These are phyloP conservation scores for Selaginella tamariscina DNA, from an alignment of 75 land plant genomes.

Conservation along the genomic window DNA sequence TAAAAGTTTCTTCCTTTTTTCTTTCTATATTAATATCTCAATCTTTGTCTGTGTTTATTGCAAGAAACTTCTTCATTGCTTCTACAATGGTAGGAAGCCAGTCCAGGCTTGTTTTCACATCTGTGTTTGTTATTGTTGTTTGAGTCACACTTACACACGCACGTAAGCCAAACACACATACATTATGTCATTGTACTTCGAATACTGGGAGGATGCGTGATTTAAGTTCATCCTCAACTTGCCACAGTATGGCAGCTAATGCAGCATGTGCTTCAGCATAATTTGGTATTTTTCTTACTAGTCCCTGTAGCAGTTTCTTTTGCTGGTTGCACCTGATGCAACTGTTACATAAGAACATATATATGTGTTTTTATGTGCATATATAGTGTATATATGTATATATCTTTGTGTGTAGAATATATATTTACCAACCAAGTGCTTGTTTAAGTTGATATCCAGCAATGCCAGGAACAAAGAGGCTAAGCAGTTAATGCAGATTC, in stretches of 20 bases:
- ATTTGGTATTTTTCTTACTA: conserved; percentile 35
- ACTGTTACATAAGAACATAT: conserved; percentile 13
- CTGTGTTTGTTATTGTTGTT: background rate
- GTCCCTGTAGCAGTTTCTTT: conserved; percentile 33
- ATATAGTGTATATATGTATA: too few relatives aligned
- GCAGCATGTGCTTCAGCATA: conserved; percentile 36
- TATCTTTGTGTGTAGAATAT: background rate
- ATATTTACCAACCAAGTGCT: conserved; percentile 34
- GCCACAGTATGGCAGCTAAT: conserved; percentile 31
- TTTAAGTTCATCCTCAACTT: conserved; percentile 27
- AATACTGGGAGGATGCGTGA: conserved; percentile 23
- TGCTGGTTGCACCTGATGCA: conserved; percentile 25
- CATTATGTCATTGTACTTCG: conserved; percentile 22
- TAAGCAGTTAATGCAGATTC: conserved; percentile 30
- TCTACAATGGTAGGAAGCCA: conserved; percentile 33
- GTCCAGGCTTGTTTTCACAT: conserved; percentile 15
- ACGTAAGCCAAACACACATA: background rate
- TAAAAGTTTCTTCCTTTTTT: background rate
- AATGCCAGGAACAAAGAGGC: conserved; percentile 35
- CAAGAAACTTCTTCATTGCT: conserved; percentile 30
- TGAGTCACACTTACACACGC: background rate
- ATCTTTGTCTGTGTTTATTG: too few relatives aligned
- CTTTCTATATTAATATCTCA: background rate
- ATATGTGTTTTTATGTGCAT: too few relatives aligned
- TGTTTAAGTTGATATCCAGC: conserved; percentile 37